These are phyloP conservation scores for Sphaerobolus stellatus DNA, from an alignment of 1,284 basidiomycete genomes.

Conservation along the genomic window DNA sequence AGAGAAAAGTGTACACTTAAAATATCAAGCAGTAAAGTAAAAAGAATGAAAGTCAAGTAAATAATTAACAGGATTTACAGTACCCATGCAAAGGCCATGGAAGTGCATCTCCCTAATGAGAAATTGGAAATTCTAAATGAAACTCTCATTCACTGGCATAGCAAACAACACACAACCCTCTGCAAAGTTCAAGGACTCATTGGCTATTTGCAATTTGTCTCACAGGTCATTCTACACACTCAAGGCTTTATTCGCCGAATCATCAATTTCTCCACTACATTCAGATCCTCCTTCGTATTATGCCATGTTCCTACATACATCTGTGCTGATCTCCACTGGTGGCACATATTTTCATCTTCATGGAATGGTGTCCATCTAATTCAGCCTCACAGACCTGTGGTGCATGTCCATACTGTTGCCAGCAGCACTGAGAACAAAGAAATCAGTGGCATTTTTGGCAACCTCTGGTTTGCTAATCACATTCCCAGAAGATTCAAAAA, in stretches of 20 bases:
- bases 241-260: slow-evolving; percentile 3
- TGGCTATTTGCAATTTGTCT: slow-evolving; percentile 8
- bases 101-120: too few species aligned
- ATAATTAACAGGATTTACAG: too few species aligned
- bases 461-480: too few species aligned
- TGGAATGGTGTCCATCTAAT: slow-evolving; percentile 3
- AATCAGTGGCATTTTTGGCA: not conserved
- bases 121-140: too few species aligned
- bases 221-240: slow-evolving; percentile 9
- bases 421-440: not conserved
- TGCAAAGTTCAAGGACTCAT: slow-evolving; percentile 5
- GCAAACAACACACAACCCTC: too few species aligned
- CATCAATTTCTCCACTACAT: slow-evolving; percentile 5
- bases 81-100: too few species aligned
- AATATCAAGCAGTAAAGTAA: too few species aligned
- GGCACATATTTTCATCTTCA: not conserved
- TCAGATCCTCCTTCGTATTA: not conserved
- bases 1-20: too few species aligned
- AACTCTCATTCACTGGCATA: too few species aligned
- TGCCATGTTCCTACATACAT: not conserved
- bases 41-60: too few species aligned
- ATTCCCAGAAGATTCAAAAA: too few species aligned
- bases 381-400: not conserved
- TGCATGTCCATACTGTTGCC: not conserved
- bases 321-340: not conserved